Percentiles rank a stretch among this genome's conserved stretches.
phyloP scores from a whole-genome alignment of 2,329 filamentous ascomycete genomes.

The Fonsecaea nubica region DNA sequence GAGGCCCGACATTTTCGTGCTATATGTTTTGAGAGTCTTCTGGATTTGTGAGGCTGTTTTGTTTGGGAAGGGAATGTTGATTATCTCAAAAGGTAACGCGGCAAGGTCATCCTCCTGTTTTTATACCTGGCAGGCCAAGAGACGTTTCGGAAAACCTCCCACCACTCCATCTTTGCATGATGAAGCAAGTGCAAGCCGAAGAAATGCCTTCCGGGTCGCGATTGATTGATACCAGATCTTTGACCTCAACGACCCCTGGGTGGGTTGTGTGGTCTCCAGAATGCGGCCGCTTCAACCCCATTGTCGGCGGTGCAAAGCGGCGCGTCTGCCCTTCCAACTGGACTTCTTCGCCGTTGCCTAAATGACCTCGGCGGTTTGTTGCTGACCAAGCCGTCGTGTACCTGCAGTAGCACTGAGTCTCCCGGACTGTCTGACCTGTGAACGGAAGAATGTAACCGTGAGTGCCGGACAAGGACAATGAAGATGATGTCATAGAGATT shows the following conservation, averaged over 20 bases:
- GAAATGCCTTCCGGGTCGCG: not conserved
- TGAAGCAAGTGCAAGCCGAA: not conserved
- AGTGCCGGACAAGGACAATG: not conserved
- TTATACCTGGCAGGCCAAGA: not conserved
- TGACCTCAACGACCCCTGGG: not conserved
- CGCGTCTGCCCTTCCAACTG: not conserved
- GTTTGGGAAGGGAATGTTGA: not conserved
- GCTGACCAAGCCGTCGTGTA: not conserved
- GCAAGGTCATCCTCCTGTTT: not conserved
- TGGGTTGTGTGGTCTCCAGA: not conserved
- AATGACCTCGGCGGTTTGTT: not conserved
- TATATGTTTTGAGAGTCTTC: not conserved
- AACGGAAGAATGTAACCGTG: too few species aligned
- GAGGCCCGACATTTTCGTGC: conserved; percentile 11
- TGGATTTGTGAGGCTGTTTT: not conserved
- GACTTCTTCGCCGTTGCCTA: not conserved
- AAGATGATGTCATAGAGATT: conserved; percentile 8
- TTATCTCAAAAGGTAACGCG: not conserved
- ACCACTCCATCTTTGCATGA: not conserved
- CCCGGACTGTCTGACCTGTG: not conserved
- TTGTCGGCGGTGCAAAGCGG: not conserved
- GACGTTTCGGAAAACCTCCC: not conserved
- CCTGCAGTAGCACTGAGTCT: not conserved
- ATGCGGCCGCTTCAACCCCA: not conserved
- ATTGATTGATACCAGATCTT: not conserved